Conservation (phyloP, 2,329 filamentous ascomycete genomes). For the Alternaria solani region DNA sequence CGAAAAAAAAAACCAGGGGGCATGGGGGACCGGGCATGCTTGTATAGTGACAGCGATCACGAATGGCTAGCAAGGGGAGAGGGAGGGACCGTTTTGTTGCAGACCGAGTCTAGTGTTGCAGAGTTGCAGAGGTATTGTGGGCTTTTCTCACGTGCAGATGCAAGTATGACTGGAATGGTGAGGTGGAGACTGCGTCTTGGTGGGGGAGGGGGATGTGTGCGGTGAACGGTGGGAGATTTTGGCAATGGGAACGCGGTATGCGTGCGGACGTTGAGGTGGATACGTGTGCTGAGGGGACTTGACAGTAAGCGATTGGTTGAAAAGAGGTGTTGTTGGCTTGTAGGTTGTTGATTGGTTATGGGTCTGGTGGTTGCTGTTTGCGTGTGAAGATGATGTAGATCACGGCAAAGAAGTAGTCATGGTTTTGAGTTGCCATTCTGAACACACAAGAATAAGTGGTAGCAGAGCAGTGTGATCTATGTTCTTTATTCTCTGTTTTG, state of each 20-base stretch:
- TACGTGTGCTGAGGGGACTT: neutral
- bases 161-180: slow-evolving; percentile 17
- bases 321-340: neutral
- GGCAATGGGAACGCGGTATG: neutral
- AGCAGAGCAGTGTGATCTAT: neutral
- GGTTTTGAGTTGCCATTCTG: neutral
- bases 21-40: slow-evolving; percentile 11
- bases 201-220: slow-evolving; percentile 1
- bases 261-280: neutral
- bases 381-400: neutral
- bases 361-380: neutral
- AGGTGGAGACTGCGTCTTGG: slow-evolving; percentile 2
- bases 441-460: neutral
- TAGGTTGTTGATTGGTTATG: neutral
- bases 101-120: neutral
- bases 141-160: slow-evolving; percentile 11
- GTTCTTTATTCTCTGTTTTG: neutral
- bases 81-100: neutral
- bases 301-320: slow-evolving; percentile 1
- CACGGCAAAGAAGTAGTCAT: neutral
- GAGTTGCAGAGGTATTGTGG: neutral
- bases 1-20: neutral
- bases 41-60: neutral
- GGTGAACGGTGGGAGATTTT: slow-evolving; percentile 6
- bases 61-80: neutral